Evolutionary conservation across 306 rosid genomes (phyloP).

Genomic region (Oemleria cerasiformis): DNA sequence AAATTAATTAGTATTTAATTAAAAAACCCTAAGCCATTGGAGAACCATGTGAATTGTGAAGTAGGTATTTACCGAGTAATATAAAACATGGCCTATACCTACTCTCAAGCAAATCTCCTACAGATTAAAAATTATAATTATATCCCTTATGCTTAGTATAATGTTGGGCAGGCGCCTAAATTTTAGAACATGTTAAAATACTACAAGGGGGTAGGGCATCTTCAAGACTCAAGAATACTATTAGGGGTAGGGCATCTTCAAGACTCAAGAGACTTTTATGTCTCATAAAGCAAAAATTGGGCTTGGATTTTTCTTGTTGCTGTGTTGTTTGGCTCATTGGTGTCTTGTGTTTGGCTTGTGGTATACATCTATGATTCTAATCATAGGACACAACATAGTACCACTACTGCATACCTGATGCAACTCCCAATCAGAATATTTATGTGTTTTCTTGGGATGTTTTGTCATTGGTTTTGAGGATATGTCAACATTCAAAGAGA

Average conservation of each 20-base stretch:
- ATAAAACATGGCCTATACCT: neutral
- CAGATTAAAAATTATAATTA: neutral
- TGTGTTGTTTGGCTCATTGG: constrained; percentile 4
- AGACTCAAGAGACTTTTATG: neutral
- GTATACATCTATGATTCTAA: neutral
- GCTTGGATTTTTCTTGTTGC: neutral
- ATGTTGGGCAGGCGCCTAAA: neutral
- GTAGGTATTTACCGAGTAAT: neutral
- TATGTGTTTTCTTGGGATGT: neutral
- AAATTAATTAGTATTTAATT: too few relatives aligned
- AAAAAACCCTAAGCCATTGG: neutral
- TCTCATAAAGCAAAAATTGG: neutral
- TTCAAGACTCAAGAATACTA: neutral
- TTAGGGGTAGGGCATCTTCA: neutral
- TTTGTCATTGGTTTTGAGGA: neutral
- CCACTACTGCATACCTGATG: neutral
- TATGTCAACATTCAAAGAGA: neutral
- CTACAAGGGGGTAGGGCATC: neutral
- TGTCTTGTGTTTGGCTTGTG: constrained; percentile 15
- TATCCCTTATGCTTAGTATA: neutral
- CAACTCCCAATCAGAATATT: neutral
- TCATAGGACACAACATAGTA: neutral
- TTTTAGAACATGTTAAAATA: neutral
- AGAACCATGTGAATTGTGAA: constrained; percentile 13
- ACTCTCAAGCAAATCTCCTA: neutral